Conservation (phyloP, 1,284 basidiomycete genomes). For the Trichosporon sp. region DNA sequence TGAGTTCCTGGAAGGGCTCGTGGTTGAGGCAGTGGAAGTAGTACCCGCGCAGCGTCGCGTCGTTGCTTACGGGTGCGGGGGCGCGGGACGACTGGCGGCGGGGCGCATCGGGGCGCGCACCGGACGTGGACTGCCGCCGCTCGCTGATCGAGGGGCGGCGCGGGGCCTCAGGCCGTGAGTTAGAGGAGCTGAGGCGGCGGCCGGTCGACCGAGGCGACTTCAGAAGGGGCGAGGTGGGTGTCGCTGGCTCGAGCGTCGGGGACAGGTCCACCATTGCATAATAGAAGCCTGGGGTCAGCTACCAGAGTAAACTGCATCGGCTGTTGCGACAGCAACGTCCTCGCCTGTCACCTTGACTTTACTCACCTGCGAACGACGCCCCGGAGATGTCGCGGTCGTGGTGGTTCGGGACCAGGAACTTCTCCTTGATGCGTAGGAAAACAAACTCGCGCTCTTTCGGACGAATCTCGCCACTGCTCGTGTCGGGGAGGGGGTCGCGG, state of each 20-base stretch:
- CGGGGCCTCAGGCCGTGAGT: constrained; percentile 30
- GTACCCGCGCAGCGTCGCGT: constrained; percentile 61
- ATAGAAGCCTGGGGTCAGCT: constrained; percentile 68
- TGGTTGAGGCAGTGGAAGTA: constrained; percentile 74
- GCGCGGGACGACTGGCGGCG: constrained; percentile 35
- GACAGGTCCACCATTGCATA: constrained; percentile 62
- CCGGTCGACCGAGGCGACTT: constrained; percentile 31
- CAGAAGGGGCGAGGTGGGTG: constrained; percentile 39
- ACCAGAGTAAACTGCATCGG: too few relatives aligned
- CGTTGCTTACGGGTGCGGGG: constrained; percentile 33
- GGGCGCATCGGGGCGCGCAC: constrained; percentile 27
- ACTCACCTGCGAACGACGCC: constrained; percentile 87
- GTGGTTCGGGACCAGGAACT: constrained; percentile 91
- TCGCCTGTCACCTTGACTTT: too few relatives aligned
- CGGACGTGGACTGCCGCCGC: constrained; percentile 28
- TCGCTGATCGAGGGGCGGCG: constrained; percentile 27
- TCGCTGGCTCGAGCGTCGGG: constrained; percentile 37
- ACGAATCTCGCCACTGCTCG: constrained; percentile 36
- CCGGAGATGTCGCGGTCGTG: constrained; percentile 91
- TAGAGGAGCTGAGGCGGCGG: constrained; percentile 28
- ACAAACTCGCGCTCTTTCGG: constrained; percentile 57
- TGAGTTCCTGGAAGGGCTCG: constrained; percentile 58
- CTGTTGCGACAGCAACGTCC: background rate
- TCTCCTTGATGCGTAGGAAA: constrained; percentile 97
- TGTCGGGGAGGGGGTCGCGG: constrained; percentile 58